Evolutionary conservation across 164 flowering plant genomes (phyloP).

Genomic region (Chimonanthus praecox): DNA sequence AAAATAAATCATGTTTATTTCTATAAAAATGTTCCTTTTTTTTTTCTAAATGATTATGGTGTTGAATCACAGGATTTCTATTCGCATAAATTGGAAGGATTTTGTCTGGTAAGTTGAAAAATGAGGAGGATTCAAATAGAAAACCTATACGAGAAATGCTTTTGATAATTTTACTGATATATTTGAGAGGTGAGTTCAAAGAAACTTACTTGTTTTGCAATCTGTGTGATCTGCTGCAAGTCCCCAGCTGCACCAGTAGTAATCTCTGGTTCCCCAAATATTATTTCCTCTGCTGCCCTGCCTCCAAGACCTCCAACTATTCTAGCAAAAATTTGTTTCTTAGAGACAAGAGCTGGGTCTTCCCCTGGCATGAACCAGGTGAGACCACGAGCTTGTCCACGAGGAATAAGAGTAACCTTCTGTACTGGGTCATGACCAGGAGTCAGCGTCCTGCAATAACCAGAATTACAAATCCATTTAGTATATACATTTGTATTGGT

Average conservation of each 20-base stretch:
- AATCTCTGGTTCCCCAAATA: constrained; percentile 65
- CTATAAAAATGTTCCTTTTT: too few relatives aligned
- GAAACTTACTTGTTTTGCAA: constrained; percentile 53
- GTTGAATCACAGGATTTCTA: too few relatives aligned
- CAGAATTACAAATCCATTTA: constrained; percentile 3
- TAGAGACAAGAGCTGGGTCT: constrained; percentile 57
- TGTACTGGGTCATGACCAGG: constrained; percentile 72
- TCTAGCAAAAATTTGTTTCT: constrained; percentile 60
- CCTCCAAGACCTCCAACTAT: constrained; percentile 77
- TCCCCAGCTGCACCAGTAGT: constrained; percentile 80
- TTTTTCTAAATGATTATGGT: too few relatives aligned
- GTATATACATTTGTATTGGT: neutral
- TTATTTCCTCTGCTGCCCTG: constrained; percentile 69
- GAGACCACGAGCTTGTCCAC: constrained; percentile 74
- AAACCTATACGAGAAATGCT: neutral
- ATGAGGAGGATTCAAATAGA: neutral
- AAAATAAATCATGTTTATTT: too few relatives aligned
- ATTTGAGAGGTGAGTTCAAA: too few relatives aligned
- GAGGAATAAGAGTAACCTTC: constrained; percentile 59
- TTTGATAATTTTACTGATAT: too few relatives aligned
- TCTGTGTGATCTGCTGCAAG: constrained; percentile 56
- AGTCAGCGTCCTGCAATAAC: constrained; percentile 43
- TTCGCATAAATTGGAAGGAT: too few relatives aligned
- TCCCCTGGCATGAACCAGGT: constrained; percentile 75
- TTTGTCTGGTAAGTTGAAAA: too few relatives aligned